Conservation (phyloP, 2,329 filamentous ascomycete genomes). For the Aspergillus terreus region DNA sequence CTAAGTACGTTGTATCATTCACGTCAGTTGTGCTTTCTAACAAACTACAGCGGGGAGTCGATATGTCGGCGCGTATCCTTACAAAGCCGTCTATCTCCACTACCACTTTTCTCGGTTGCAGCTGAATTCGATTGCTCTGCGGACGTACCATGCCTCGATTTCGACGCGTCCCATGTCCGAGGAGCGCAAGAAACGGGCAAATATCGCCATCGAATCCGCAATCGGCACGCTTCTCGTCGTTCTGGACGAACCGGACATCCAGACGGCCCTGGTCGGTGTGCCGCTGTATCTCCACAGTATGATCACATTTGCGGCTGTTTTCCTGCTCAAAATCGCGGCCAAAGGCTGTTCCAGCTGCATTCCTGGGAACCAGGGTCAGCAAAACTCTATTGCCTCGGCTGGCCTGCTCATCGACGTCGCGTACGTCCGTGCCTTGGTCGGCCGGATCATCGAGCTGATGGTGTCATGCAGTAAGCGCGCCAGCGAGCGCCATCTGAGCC, state of each 20-base stretch:
- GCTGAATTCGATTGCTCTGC: slow-evolving; percentile 48
- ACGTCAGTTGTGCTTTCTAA: not conserved
- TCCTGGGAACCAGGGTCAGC: slow-evolving; percentile 32
- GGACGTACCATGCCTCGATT: slow-evolving; percentile 41
- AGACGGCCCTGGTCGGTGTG: slow-evolving; percentile 40
- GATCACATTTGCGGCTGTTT: slow-evolving; percentile 47
- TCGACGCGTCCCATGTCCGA: slow-evolving; percentile 39
- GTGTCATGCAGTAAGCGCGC: slow-evolving; percentile 36
- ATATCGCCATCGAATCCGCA: slow-evolving; percentile 42
- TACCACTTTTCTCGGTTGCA: slow-evolving; percentile 51
- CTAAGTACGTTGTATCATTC: slow-evolving; percentile 21
- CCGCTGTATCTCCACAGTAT: slow-evolving; percentile 46
- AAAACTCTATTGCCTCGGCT: slow-evolving; percentile 37
- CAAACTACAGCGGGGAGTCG: slow-evolving; percentile 38
- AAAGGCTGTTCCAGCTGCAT: slow-evolving; percentile 34
- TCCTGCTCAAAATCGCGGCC: slow-evolving; percentile 43
- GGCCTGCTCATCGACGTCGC: slow-evolving; percentile 31
- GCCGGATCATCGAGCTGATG: slow-evolving; percentile 35
- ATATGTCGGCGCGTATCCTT: slow-evolving; percentile 48
- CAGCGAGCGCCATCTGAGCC: slow-evolving; percentile 39
- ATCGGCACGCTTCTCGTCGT: slow-evolving; percentile 41
- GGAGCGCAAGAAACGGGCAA: slow-evolving; percentile 44
- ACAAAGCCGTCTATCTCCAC: slow-evolving; percentile 49
- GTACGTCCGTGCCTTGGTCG: slow-evolving; percentile 34
- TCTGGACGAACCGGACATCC: slow-evolving; percentile 42